Conservation (phyloP, 139 green algal species). For the Tetratostichococcus sp. region DNA sequence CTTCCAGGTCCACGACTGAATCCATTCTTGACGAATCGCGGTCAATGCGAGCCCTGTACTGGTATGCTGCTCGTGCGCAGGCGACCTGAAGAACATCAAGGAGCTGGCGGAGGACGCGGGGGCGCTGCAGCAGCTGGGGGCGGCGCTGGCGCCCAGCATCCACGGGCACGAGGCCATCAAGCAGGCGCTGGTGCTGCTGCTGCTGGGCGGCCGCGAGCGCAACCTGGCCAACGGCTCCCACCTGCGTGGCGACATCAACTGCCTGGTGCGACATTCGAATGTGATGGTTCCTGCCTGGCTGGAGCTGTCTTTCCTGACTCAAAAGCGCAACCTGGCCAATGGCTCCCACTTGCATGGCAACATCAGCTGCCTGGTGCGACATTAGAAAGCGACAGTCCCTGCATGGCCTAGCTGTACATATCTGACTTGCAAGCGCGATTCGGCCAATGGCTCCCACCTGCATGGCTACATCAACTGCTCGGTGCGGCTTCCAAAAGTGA, state of each 20-base stretch:
- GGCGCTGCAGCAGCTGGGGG: constrained; percentile 76
- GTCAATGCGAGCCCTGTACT: too few relatives aligned
- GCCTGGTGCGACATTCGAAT: constrained; percentile 38
- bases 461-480: constrained; percentile 98
- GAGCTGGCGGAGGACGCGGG: constrained; percentile 42
- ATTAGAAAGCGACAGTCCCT: background rate
- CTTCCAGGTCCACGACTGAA: too few relatives aligned
- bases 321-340: constrained; percentile 60
- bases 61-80: too few relatives aligned
- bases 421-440: too few relatives aligned
- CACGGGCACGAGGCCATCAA: constrained; percentile 93
- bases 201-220: constrained; percentile 65
- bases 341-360: constrained; percentile 92
- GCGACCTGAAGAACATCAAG: constrained; percentile 46
- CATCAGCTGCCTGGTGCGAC: constrained; percentile 86
- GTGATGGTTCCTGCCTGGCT: too few relatives aligned
- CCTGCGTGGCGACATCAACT: constrained; percentile 97
- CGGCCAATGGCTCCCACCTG: constrained; percentile 80
- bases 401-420: too few relatives aligned
- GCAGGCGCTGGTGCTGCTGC: constrained; percentile 72
- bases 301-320: too few relatives aligned
- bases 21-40: too few relatives aligned
- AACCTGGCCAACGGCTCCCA: constrained; percentile 73
- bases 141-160: constrained; percentile 92
- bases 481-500: too few relatives aligned